Base-by-base conservation (phyloP, 2,329 filamentous ascomycete species). In the Aspergillus luchuensis region DNA sequence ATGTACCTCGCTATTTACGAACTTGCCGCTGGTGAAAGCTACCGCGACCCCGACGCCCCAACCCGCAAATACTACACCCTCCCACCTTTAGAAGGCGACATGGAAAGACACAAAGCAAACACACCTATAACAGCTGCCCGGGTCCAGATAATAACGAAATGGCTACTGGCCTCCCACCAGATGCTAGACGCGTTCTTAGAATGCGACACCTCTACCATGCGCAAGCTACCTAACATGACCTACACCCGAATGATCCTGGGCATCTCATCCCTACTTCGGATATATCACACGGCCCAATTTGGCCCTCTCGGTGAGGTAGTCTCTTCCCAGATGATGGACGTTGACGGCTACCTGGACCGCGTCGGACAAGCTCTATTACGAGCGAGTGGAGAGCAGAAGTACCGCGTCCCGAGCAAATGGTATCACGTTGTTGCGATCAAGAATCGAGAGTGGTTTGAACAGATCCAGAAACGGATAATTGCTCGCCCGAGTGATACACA, bases 1-100 rank as follows among this genome's bases (percentile, higher is more conserved):
- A 66, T 68, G 11, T 65, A 66, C 48, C 66, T 75, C n/a, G 67
- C 71, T 10, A 67, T 75, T 59, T 75, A 75, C 52, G 73, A 75
- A 59, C 62, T 74, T 17, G 73, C 69, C 38, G 67, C 72, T 48
- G 73, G 73, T 25, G 71, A 74, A 66, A 39, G 52, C n/a, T 55
- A 55, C 28, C 52, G 52, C n/a, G 52, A 55, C 17, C 52, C 52
- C 8, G 52, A 55, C 6, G 52, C 52, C 1, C 38, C 52, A 7
- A 43, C 52, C 8, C 52, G 52, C 39, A 55, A 45, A 45, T 55
- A 55, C n/a, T 55, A 55, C 52, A 55, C 52, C 7, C 52, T 55
- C 10, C 52, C 52, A 7, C 52, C 52, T 17, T 19, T 55, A 8
- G 52, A 55, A 25, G 52, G 52, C 8, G 23, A 55, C 25, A 45